A percentile compares a stretch with the other conserved stretches of the same genome.
Evolutionary conservation across 2,329 filamentous ascomycete genomes (phyloP).

Genomic region (Botrytis aclada): DNA sequence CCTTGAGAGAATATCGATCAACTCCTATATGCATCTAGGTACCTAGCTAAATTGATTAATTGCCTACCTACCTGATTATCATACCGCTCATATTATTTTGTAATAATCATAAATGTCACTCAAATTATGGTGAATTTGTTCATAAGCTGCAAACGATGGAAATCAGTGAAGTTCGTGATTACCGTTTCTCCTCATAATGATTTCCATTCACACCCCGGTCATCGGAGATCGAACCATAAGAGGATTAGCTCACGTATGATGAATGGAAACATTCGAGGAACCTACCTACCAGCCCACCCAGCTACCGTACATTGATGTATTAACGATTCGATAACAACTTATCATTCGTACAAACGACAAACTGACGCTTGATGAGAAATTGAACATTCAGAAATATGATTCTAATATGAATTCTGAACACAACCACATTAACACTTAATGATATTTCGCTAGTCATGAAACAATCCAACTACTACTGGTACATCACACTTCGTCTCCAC

Average conservation of each 20-base stretch:
- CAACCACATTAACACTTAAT: neutral
- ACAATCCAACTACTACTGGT: neutral
- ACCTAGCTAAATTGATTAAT: neutral
- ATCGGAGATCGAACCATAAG: constrained; percentile 2
- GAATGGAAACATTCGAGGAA: constrained; percentile 6
- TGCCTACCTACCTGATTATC: neutral
- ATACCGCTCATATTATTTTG: neutral
- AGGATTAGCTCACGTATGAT: constrained; percentile 13
- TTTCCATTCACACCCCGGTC: neutral
- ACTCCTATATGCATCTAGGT: neutral
- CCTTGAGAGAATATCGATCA: neutral
- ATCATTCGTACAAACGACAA: neutral
- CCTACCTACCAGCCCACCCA: neutral
- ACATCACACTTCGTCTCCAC: constrained; percentile 8
- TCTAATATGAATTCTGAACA: neutral
- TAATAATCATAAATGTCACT: neutral
- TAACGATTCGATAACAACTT: neutral
- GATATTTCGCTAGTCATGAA: neutral
- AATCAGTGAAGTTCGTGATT: neutral
- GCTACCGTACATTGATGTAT: neutral
- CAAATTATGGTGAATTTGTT: neutral
- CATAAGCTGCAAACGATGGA: neutral
- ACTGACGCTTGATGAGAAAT: neutral
- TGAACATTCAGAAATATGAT: neutral
- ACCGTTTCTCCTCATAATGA: neutral